Percentiles rank a stretch among this genome's conserved stretches.
Evolutionary conservation across 75 land plant species (phyloP).

Genomic region (Cunninghamia lanceolata): DNA sequence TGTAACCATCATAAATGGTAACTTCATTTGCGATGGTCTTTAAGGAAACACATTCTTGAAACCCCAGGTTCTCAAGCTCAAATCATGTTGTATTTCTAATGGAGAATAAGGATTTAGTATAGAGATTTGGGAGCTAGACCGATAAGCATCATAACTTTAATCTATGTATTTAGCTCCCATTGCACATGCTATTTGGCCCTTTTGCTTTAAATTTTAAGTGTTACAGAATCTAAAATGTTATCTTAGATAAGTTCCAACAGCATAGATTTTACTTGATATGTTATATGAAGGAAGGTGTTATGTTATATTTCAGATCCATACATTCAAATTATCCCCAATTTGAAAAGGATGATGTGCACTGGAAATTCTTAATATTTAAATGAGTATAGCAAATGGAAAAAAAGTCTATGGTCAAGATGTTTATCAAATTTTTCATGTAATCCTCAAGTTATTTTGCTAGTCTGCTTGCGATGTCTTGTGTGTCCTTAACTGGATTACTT

Average conservation of each 20-base stretch:
- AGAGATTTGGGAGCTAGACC: background rate
- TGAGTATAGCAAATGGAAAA: background rate
- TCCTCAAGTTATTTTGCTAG: background rate
- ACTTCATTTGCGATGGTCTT: background rate
- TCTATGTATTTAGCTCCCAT: background rate
- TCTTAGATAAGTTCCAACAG: background rate
- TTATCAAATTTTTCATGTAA: background rate
- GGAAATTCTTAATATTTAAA: background rate
- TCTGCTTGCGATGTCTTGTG: background rate
- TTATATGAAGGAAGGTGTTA: background rate
- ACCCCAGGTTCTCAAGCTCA: background rate
- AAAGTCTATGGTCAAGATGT: background rate
- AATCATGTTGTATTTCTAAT: background rate
- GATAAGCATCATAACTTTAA: background rate
- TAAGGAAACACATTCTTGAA: background rate
- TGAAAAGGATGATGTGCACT: background rate
- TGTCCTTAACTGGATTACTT: constrained; percentile 2
- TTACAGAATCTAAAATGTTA: background rate
- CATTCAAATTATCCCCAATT: background rate
- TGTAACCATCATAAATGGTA: background rate
- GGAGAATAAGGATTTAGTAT: background rate
- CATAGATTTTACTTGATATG: background rate
- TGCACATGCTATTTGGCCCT: background rate
- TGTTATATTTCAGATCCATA: background rate
- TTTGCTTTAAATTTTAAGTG: background rate